Evolutionary conservation across 768 basidiomycete genomes (phyloP).

Genomic region (Symmetrospora coprosmae): DNA sequence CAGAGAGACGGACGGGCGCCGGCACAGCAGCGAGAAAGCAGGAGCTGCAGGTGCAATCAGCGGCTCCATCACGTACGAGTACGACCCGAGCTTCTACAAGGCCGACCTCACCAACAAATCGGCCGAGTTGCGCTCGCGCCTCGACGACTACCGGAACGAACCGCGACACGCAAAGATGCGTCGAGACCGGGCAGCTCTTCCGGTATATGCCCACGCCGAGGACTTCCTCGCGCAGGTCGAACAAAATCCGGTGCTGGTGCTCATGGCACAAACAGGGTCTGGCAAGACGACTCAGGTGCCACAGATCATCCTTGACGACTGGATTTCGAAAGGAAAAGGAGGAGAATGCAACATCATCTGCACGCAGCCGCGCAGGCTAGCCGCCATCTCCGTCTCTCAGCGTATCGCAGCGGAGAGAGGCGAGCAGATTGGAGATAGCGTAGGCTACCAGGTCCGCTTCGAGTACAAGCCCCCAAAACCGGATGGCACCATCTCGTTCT

Average conservation of each 20-base stretch:
- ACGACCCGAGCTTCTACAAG: background rate
- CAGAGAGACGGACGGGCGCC: slow-evolving; percentile 10
- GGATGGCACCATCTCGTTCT: slow-evolving; percentile 77
- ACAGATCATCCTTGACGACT: slow-evolving; percentile 74
- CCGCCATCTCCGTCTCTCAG: slow-evolving; percentile 79
- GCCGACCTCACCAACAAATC: slow-evolving; percentile 46
- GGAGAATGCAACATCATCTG: slow-evolving; percentile 77
- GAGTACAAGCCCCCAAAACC: slow-evolving; percentile 63
- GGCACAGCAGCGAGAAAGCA: background rate
- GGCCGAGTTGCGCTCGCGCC: slow-evolving; percentile 44
- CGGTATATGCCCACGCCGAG: slow-evolving; percentile 55
- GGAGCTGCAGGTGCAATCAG: slow-evolving; percentile 8
- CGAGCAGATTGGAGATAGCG: slow-evolving; percentile 51
- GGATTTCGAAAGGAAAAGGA: slow-evolving; percentile 62
- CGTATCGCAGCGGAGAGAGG: slow-evolving; percentile 81
- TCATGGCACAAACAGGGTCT: slow-evolving; percentile 78
- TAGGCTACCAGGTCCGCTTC: slow-evolving; percentile 88
- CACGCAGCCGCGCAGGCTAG: slow-evolving; percentile 80
- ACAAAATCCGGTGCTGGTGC: slow-evolving; percentile 68
- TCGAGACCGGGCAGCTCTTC: slow-evolving; percentile 51
- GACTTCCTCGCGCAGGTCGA: slow-evolving; percentile 56
- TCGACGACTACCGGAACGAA: slow-evolving; percentile 50
- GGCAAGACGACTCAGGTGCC: slow-evolving; percentile 93
- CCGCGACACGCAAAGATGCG: slow-evolving; percentile 55
- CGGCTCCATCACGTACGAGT: background rate